These are phyloP conservation scores for Myxozyma neotropica DNA, from an alignment of 805 yeast genomes.

Conservation along the genomic window DNA sequence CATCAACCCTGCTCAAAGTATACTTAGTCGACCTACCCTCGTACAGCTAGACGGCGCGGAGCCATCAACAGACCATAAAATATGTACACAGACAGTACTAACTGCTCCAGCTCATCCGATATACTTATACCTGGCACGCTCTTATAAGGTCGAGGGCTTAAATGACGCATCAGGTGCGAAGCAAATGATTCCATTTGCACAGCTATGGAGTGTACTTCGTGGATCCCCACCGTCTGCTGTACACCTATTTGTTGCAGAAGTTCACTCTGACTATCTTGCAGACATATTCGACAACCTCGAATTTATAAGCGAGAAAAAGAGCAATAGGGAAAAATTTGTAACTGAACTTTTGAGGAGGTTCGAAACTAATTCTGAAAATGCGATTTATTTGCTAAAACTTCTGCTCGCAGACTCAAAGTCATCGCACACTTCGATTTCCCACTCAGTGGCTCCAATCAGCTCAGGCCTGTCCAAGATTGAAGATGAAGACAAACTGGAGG, in stretches of 20 bases:
- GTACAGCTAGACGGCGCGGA: background rate
- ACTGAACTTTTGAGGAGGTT: background rate
- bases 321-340: background rate
- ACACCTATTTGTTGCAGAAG: background rate
- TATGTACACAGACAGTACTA: background rate
- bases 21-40: background rate
- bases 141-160: too few species aligned
- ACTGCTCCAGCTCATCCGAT: background rate
- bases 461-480: background rate
- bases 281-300: too few species aligned
- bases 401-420: background rate
- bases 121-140: background rate
- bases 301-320: too few species aligned
- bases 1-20: background rate
- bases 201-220: background rate
- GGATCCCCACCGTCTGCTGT: too few species aligned
- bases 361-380: background rate
- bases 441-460: background rate
- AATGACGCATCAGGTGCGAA: background rate
- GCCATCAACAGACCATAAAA: background rate
- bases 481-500: background rate
- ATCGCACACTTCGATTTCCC: background rate
- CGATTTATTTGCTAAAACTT: background rate
- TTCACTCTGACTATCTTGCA: background rate
- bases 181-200: background rate